Base-by-base conservation (phyloP, 257 asterid species). In the Solanum etuberosum region DNA sequence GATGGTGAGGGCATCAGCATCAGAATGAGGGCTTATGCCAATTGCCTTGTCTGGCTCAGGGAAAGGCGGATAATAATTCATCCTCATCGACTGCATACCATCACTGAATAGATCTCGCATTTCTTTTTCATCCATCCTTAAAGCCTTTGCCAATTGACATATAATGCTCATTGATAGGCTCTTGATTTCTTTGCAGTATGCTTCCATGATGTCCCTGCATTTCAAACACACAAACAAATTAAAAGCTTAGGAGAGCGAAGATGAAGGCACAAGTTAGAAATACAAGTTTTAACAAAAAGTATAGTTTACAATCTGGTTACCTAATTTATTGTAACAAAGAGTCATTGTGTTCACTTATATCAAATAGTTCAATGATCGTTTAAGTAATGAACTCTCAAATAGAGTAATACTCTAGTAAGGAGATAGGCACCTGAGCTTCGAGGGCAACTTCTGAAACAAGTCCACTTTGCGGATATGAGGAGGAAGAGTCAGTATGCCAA, bases 21-120 rank as follows among this genome's bases (percentile, higher is more conserved):
- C 96, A 3, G 96, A 93, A 85, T 93, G 94, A 72, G 96, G 91
- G 27, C 85, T 88, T 70, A 93, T 87, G 51, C 94, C 96, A n/a
- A 90, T 89, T 25, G 92, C 91, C 25, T 5, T 48, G 25, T 92
- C 92, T 9, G 96, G 94, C 90, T 93, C 88, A 5, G 96, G 96
- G 83, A 94, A 93, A 15, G 93, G 93, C 14, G 96, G 94, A 89
- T 92, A 92, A 86, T 89, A 91, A 83, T 92, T 92, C 92, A 93
- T 89, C n/a, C 94, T 73, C 88, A 90, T 90, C 18, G 91, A 57
- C 72, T 93, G 96, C 59, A 91, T 87, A 18, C 96, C 94, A 23
- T 91, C 91, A 4, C 31, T 25, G 71, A 92, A 91, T 6, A 89
- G 76, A 37, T 65, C 89, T 51, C 23, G 42, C 68, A 90, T 87